Evolutionary conservation across 257 asterid genomes (phyloP).

Genomic region (Solanum chmielewskii): DNA sequence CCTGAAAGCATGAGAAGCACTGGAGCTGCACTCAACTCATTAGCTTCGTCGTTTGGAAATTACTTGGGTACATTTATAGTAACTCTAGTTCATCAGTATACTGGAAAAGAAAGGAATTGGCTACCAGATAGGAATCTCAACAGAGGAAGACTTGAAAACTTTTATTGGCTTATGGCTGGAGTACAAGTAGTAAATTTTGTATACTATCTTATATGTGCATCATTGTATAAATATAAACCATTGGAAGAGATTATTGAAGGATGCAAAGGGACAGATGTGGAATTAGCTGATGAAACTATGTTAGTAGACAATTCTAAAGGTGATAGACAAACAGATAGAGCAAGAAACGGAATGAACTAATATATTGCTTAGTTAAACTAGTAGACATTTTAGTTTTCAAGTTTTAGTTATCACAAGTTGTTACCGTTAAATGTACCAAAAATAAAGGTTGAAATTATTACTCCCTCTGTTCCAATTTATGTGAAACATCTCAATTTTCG

Average conservation of each 20-base stretch:
- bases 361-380: background rate
- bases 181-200: slow-evolving; percentile 45
- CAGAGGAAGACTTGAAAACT: slow-evolving; percentile 49
- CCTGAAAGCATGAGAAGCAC: slow-evolving; percentile 91
- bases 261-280: slow-evolving; percentile 19
- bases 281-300: background rate
- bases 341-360: background rate
- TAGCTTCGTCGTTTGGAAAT: slow-evolving; percentile 46
- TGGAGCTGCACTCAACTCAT: slow-evolving; percentile 54
- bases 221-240: slow-evolving; percentile 43
- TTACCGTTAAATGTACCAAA: background rate
- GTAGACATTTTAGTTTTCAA: background rate
- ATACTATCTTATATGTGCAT: slow-evolving; percentile 50
- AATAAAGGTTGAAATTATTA: background rate
- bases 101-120: slow-evolving; percentile 44
- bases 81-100: slow-evolving; percentile 39
- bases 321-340: background rate
- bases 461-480: background rate
- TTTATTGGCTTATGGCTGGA: slow-evolving; percentile 56
- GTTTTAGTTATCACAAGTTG: background rate
- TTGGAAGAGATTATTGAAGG: slow-evolving; percentile 23
- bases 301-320: background rate
- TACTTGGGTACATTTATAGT: slow-evolving; percentile 50
- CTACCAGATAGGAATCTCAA: slow-evolving; percentile 64
- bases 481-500: background rate